Conservation (phyloP, 169 alveolate genomes). For the Plasmodium falciparum region DNA sequence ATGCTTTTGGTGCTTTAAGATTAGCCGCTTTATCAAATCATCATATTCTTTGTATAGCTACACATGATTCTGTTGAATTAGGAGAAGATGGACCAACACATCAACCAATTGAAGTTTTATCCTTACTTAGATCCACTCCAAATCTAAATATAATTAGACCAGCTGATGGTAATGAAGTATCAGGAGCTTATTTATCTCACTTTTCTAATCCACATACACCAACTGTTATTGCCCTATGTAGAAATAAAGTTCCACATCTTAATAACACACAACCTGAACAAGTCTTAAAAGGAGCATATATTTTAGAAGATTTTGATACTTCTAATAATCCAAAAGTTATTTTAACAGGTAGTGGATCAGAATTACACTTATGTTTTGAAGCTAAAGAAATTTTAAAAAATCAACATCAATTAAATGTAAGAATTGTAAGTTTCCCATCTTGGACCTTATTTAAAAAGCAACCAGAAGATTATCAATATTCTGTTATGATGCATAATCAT, state of each 20-base stretch:
- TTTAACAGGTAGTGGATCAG: slow-evolving; percentile 83
- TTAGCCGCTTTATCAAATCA: slow-evolving; percentile 83
- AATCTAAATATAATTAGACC: slow-evolving; percentile 84
- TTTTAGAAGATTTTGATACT: slow-evolving; percentile 79
- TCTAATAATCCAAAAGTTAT: slow-evolving; percentile 75
- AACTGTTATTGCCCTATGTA: slow-evolving; percentile 72
- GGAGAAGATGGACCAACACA: slow-evolving; percentile 92
- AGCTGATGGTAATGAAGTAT: slow-evolving; percentile 85
- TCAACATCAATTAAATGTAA: slow-evolving; percentile 78
- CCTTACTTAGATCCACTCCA: slow-evolving; percentile 80
- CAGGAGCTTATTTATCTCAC: slow-evolving; percentile 80
- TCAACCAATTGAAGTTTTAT: slow-evolving; percentile 87
- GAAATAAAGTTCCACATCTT: slow-evolving; percentile 80
- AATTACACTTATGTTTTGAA: slow-evolving; percentile 81
- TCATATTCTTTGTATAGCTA: slow-evolving; percentile 83
- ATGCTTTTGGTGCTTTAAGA: slow-evolving; percentile 86
- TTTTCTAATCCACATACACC: slow-evolving; percentile 49
- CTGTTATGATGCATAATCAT: slow-evolving; percentile 68
- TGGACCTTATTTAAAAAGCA: slow-evolving; percentile 86
- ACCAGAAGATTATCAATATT: slow-evolving; percentile 75
- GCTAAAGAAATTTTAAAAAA: slow-evolving; percentile 78
- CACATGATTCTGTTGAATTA: slow-evolving; percentile 88
- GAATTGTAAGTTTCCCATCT: slow-evolving; percentile 87
- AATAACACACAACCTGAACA: slow-evolving; percentile 78
- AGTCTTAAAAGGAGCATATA: slow-evolving; percentile 85